Evolutionary conservation across 1,284 basidiomycete species (phyloP).

Genomic region (Schizopora paradoxa): DNA sequence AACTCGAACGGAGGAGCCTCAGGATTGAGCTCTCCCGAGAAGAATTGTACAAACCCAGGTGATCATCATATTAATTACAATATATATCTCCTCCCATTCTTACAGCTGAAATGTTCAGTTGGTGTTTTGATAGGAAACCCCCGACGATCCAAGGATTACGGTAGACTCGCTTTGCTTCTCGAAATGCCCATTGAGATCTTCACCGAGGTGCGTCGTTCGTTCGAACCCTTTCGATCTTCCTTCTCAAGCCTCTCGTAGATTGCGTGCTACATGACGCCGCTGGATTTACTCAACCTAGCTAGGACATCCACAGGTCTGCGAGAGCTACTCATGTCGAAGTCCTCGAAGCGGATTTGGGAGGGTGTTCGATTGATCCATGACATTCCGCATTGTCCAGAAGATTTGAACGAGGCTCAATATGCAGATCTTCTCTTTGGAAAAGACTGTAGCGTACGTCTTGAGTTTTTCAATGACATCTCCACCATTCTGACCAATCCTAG

Average conservation of each 20-base stretch:
- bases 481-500: no score
- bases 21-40: no score
- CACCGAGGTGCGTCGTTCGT: no score
- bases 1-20: no score
- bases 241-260: slow-evolving; percentile 3
- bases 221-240: no score
- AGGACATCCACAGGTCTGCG: slow-evolving; percentile 4
- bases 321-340: slow-evolving; percentile 7
- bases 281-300: slow-evolving; percentile 1
- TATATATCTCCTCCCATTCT: no score
- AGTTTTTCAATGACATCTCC: no score
- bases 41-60: no score
- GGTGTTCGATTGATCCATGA: neutral
- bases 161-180: slow-evolving; percentile 1
- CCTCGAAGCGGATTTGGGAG: slow-evolving; percentile 2
- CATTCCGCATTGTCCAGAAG: slow-evolving; percentile 5
- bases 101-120: no score
- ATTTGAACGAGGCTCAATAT: slow-evolving; percentile 7
- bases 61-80: no score
- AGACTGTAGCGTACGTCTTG: slow-evolving; percentile 9
- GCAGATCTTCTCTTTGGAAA: slow-evolving; percentile 7
- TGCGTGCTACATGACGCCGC: neutral
- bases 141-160: no score
- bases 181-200: slow-evolving; percentile 9
- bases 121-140: no score